These are phyloP conservation scores for Nakazawaea anatomiae DNA, from an alignment of 805 yeast species.

Conservation along the genomic window DNA sequence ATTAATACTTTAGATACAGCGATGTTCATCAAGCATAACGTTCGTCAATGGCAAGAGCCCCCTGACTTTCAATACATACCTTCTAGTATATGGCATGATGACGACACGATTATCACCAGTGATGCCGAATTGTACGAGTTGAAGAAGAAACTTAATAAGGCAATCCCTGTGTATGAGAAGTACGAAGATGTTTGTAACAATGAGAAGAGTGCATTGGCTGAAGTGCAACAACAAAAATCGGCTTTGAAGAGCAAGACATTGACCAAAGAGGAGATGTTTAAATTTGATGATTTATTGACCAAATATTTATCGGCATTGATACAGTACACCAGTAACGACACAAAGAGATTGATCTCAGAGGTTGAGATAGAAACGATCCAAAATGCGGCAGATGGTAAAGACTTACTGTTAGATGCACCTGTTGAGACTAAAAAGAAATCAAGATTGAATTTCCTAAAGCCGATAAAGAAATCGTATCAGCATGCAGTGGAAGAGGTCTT, in stretches of 20 bases:
- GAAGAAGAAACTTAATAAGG: slow-evolving; percentile 41
- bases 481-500: neutral
- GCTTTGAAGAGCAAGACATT: slow-evolving; percentile 30
- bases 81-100: slow-evolving; percentile 95
- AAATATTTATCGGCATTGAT: slow-evolving; percentile 49
- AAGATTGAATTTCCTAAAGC: slow-evolving; percentile 36
- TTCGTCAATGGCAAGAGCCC: slow-evolving; percentile 76
- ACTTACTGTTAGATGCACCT: slow-evolving; percentile 52
- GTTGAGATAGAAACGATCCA: slow-evolving; percentile 90
- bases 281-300: slow-evolving; percentile 47
- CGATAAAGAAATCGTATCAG: slow-evolving; percentile 8
- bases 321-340: slow-evolving; percentile 67
- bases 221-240: slow-evolving; percentile 26
- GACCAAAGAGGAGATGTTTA: slow-evolving; percentile 29
- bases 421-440: slow-evolving; percentile 51
- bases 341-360: slow-evolving; percentile 65
- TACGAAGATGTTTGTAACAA: slow-evolving; percentile 37
- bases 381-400: slow-evolving; percentile 72
- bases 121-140: slow-evolving; percentile 54
- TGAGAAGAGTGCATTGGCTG: slow-evolving; percentile 45
- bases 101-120: slow-evolving; percentile 61
- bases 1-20: slow-evolving; percentile 70
- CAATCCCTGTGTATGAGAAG: slow-evolving; percentile 31
- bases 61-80: slow-evolving; percentile 81
- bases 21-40: slow-evolving; percentile 90